Evolutionary conservation across 257 asterid species (phyloP), one percentile per base, ranked within the genome.

Genomic region (Solanum tarapatanum): DNA sequence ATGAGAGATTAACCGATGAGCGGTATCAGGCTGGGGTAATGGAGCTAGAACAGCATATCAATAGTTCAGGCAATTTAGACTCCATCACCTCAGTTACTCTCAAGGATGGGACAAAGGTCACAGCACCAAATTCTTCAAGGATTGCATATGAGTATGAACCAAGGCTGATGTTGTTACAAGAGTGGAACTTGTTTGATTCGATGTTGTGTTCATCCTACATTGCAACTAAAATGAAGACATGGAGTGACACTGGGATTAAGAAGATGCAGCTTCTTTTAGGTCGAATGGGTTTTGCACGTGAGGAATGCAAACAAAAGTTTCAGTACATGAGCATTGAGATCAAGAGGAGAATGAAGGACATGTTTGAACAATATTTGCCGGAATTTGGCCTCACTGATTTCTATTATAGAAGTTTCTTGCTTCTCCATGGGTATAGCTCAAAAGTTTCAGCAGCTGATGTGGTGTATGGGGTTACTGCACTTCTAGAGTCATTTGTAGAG

Each of bases 381-480:
- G 99, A 96, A 88, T 96, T 93, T 86, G 99, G 99, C 87, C 95
- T 97, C 66, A 94, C 96, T 2, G 98, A 95, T 90, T 97, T 97
- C 90, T 95, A 95, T 68, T 96, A 94, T 86, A 90, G 97, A 88
- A 98, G 98, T 48, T 97, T 97, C 88, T 88, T 96, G 82, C 93
- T 96, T 19, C 74, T 94, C 69, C 97, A 94, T 21, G 99, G 99
- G 19, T 96, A 97, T 39, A 94, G 98, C 90, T 95, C 99, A 21
- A 97, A 93, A 90, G 91, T 97, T 43, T 97, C 99, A 69, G 99
- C 99, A 86, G 98, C 99, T 41, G 98, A 97, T 90, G 98, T 97
- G 7, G 99, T 97, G 4, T 94, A 95, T 86, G 99, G 99, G 32
- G 98, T 96, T 43, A 95, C 99, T 7, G 98, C 99, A 75, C 93